A percentile compares a stretch with the other conserved stretches of the same genome.
Conservation (phyloP, 345 rosid species). For the Populus davidiana region DNA sequence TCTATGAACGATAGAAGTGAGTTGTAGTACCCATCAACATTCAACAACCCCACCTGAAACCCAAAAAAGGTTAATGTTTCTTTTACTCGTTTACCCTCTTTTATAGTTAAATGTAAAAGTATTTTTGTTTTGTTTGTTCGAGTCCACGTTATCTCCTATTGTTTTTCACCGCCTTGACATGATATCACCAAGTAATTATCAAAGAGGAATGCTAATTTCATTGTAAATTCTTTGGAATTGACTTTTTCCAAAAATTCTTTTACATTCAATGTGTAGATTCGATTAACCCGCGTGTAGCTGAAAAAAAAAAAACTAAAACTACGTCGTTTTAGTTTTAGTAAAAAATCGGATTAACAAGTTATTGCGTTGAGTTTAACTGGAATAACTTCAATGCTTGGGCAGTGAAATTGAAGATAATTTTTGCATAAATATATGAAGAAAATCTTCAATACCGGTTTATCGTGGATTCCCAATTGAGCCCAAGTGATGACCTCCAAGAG, state of each 20-base stretch:
- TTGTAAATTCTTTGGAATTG: neutral
- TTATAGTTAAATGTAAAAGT: neutral
- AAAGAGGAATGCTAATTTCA: neutral
- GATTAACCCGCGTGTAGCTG: too few species aligned
- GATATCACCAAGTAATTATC: neutral
- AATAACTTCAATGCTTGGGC: too few species aligned
- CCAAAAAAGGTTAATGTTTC: neutral
- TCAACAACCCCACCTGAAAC: constrained; percentile 63
- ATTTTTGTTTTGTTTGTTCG: neutral
- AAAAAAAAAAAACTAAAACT: too few species aligned
- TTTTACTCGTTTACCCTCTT: neutral
- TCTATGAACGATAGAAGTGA: constrained; percentile 67
- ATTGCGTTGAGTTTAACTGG: too few species aligned
- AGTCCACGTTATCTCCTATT: neutral
- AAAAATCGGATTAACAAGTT: too few species aligned
- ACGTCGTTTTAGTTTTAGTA: too few species aligned
- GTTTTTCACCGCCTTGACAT: neutral
- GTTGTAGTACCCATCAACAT: constrained; percentile 74
- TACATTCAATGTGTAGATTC: too few species aligned
- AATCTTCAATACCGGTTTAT: constrained; percentile 49
- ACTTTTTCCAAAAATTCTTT: neutral
- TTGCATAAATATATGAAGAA: neutral
- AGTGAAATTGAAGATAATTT: too few species aligned
- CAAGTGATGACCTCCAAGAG: constrained; percentile 73
- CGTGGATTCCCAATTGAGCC: constrained; percentile 79